Evolutionary conservation across 2,329 filamentous ascomycete genomes (phyloP), one percentile per base, ranked within the genome.

Genomic region (Claviceps spartinae): DNA sequence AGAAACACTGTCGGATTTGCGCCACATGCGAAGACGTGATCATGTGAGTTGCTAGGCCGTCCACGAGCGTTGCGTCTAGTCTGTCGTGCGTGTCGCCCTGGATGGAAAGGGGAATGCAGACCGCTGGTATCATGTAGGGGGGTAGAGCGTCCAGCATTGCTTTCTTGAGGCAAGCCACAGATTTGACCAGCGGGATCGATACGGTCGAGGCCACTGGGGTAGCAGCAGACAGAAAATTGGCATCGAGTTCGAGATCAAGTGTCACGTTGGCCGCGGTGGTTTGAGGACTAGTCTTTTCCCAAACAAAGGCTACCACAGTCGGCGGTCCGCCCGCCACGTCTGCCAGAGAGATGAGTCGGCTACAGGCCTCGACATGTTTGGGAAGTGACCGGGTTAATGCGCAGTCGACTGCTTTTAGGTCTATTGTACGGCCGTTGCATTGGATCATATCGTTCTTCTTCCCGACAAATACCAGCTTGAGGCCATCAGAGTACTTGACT

Each of bases 31-130:
- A 44, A 30, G 40, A 43, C 13, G 48, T 34, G 1, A 49, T 44
- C 16, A 16, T 20, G 4, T 40, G 26, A 26, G 42, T 44, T 26
- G 44, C 49, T 9, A 51, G 34, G 20, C 34, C 11, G 79, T 82
- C 83, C 83, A 88, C 36, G 1, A 48, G 1, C 13, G 30, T 24
- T 24, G 7, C 11, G 18, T 47, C 46, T 7, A 47, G 34, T 20
- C 4, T 38, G 11, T 16, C 11, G 18, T 37, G 30, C 9, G 13
- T 38, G 18, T 24, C 34, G 30, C 18, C 8, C 36, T 47, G 11
- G 4, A 47, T 22, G 34, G 18, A 47, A 2, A 47, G 46, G 30
- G 46, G 46, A 9, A 47, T 38, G 13, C 46, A 47, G 37, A 24
- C 46, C 18, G 47, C n/a, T 1, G 60, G 60, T 20, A 61, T 61